A percentile compares a stretch with the other conserved stretches of the same genome.
Evolutionary conservation across 73 alveolate genomes (phyloP).

Genomic region (Paramecium primaurelia): DNA sequence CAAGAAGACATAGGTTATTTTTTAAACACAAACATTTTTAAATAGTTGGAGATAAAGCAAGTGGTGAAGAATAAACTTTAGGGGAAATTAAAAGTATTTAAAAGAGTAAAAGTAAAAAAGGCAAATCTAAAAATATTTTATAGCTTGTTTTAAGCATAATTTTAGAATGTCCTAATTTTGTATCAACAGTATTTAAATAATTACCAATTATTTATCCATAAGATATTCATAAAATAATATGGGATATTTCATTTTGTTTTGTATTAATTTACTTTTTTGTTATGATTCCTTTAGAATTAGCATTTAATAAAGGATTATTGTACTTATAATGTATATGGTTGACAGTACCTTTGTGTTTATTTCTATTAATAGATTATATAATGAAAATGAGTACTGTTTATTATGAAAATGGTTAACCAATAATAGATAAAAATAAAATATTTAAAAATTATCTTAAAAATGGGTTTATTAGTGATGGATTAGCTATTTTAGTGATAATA

Average conservation of each 20-base stretch:
- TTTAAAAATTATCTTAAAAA: background rate
- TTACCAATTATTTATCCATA: constrained; percentile 20
- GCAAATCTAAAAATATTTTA: background rate
- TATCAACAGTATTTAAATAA: background rate
- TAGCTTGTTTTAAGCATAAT: background rate
- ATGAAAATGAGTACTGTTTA: constrained; percentile 42
- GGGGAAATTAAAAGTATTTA: background rate
- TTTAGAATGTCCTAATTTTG: background rate
- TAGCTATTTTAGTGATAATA: background rate
- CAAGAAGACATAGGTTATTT: background rate
- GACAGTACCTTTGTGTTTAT: background rate
- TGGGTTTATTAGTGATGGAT: constrained; percentile 2
- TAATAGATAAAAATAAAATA: background rate
- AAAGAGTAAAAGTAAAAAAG: background rate
- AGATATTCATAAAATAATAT: background rate
- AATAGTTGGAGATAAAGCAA: constrained; percentile 24
- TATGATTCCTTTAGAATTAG: constrained; percentile 7
- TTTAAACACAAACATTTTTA: constrained; percentile 17
- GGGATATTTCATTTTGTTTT: background rate
- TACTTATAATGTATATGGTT: background rate
- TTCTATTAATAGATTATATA: background rate
- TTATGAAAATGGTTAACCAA: constrained; percentile 26
- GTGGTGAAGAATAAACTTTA: background rate
- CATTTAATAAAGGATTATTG: background rate
- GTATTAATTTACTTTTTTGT: constrained; percentile 16